A percentile compares a stretch with the other conserved stretches of the same genome.
Evolutionary conservation across 257 asterid genomes (phyloP).

Genomic region (Schizonepeta tenuifolia): DNA sequence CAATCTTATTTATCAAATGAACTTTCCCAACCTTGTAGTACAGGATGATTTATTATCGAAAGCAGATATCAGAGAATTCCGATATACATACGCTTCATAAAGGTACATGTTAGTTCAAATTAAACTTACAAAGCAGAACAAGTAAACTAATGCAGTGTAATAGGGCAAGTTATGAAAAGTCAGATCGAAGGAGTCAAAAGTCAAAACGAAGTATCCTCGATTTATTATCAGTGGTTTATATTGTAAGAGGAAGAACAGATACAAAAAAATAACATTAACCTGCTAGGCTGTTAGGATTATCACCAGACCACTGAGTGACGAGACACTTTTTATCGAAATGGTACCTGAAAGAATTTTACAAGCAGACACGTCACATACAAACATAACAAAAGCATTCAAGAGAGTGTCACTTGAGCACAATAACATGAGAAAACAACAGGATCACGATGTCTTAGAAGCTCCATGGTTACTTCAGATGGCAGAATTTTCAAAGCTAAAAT

Average conservation of each 20-base stretch:
- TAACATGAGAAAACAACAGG: neutral
- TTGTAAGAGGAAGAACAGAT: slow-evolving; percentile 6
- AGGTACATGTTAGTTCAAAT: neutral
- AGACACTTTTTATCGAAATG: slow-evolving; percentile 71
- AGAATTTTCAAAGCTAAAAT: slow-evolving; percentile 12
- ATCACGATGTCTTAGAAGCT: neutral
- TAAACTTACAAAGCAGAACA: neutral
- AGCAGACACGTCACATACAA: slow-evolving; percentile 21
- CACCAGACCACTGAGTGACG: slow-evolving; percentile 93
- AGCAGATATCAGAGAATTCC: neutral
- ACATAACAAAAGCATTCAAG: neutral
- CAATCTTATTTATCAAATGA: neutral
- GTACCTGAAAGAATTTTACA: slow-evolving; percentile 64
- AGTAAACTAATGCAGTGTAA: neutral
- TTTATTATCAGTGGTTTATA: neutral
- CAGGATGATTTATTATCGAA: neutral
- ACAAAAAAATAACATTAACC: slow-evolving; percentile 44
- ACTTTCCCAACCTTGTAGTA: neutral
- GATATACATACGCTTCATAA: neutral
- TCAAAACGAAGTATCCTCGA: neutral
- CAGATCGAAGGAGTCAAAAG: neutral
- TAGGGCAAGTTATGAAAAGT: slow-evolving; percentile 6
- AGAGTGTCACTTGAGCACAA: neutral
- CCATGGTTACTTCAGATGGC: neutral
- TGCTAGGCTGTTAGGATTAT: slow-evolving; percentile 98